Evolutionary conservation across 495 filamentous ascomycete genomes (phyloP).

Genomic region (Xylaria nigripes): DNA sequence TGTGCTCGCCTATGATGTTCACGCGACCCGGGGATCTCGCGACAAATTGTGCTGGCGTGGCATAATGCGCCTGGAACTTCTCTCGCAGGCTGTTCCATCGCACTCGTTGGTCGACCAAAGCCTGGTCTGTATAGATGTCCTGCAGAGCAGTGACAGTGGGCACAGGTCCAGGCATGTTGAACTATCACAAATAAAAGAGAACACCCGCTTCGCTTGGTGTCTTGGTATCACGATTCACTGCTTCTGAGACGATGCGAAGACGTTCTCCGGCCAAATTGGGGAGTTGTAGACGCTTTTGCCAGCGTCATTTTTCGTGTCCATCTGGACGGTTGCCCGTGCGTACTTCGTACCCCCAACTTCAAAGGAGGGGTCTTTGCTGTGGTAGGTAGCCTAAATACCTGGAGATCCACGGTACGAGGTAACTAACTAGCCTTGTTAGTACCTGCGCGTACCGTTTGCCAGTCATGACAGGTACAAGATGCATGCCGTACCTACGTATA

Average conservation of each 20-base stretch:
- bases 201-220: too few relatives aligned
- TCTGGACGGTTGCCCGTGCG: not conserved
- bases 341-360: not conserved
- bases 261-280: not conserved
- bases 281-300: not conserved
- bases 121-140: constrained; percentile 62
- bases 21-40: constrained; percentile 87
- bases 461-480: too few relatives aligned
- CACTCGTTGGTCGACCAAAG: constrained; percentile 44
- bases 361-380: not conserved
- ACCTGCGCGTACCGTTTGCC: too few relatives aligned
- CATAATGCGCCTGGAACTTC: constrained; percentile 67
- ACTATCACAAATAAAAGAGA: not conserved
- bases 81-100: constrained; percentile 67
- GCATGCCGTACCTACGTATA: too few relatives aligned
- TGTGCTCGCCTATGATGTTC: constrained; percentile 98
- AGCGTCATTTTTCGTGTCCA: not conserved
- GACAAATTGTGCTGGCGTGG: constrained; percentile 66
- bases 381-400: too few relatives aligned
- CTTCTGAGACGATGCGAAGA: not conserved
- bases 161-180: constrained; percentile 48
- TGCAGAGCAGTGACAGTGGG: constrained; percentile 50
- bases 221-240: too few relatives aligned
- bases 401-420: too few relatives aligned
- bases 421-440: too few relatives aligned